Conservation (phyloP, 2,329 filamentous ascomycete species). For the Pseudogymnoascus sp. region DNA sequence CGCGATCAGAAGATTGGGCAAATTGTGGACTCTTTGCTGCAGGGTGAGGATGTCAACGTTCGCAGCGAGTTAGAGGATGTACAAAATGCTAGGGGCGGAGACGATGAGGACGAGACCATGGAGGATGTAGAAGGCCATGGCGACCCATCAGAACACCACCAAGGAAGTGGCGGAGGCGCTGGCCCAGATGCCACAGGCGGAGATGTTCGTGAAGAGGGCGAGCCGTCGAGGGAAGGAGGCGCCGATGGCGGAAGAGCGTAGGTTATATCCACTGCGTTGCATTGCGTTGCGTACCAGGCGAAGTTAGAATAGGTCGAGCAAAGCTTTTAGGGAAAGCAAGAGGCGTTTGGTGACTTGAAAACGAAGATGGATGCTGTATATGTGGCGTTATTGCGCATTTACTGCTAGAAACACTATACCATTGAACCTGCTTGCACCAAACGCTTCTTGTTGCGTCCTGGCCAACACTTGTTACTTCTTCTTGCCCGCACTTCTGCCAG, state of each 20-base stretch:
- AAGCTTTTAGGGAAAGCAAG: constrained; percentile 8
- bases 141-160: constrained; percentile 50
- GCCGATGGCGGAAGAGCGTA: constrained; percentile 99
- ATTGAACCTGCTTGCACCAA: constrained; percentile 9
- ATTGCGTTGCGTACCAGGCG: constrained; percentile 1
- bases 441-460: not conserved
- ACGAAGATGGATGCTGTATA: constrained; percentile 6
- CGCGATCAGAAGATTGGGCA: constrained; percentile 82
- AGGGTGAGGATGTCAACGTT: constrained; percentile 84
- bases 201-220: constrained; percentile 84
- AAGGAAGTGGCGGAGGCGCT: constrained; percentile 68
- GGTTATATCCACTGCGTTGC: constrained; percentile 46
- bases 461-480: not conserved
- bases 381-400: constrained; percentile 22
- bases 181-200: constrained; percentile 83
- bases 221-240: constrained; percentile 81
- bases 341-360: constrained; percentile 10
- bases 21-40: constrained; percentile 75
- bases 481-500: not conserved
- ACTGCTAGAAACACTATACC: constrained; percentile 26
- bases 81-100: constrained; percentile 44
- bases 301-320: constrained; percentile 3
- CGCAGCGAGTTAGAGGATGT: constrained; percentile 62
- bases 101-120: constrained; percentile 70
- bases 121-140: constrained; percentile 66